phyloP scores from a whole-genome alignment of 768 basidiomycete genomes.

The Dentipellis fragilis region DNA sequence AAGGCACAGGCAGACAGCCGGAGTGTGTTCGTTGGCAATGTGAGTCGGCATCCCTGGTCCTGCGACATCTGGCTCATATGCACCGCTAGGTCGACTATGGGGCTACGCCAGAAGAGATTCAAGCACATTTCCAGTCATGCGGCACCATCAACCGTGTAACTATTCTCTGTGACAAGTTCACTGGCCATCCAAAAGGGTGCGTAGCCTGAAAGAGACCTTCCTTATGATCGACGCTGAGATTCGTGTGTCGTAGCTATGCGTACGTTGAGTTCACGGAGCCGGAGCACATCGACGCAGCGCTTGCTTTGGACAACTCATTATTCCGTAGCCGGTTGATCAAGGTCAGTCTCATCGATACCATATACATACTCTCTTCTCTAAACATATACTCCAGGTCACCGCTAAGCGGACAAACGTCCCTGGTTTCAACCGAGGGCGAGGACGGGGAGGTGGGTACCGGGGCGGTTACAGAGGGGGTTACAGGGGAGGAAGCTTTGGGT shows the following conservation, averaged over 20 bases:
- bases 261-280: constrained; percentile 98
- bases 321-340: constrained; percentile 92
- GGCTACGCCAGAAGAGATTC: constrained; percentile 96
- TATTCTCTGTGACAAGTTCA: constrained; percentile 99
- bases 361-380: not conserved
- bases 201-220: constrained; percentile 13
- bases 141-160: constrained; percentile 98
- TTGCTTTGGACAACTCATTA: constrained; percentile 92
- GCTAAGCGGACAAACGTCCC: constrained; percentile 95
- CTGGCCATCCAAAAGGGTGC: constrained; percentile 97
- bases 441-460: constrained; percentile 44
- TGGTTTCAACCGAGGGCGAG: constrained; percentile 78
- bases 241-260: constrained; percentile 56
- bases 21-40: constrained; percentile 95
- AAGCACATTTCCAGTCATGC: constrained; percentile 93
- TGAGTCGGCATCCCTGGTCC: constrained; percentile 31
- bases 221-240: constrained; percentile 7
- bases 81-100: constrained; percentile 82
- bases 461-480: constrained; percentile 48
- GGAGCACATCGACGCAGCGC: constrained; percentile 80
- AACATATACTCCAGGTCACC: constrained; percentile 54
- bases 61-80: not conserved
- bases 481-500: constrained; percentile 48
- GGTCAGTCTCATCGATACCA: constrained; percentile 33
- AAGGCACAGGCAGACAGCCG: constrained; percentile 69